These are phyloP conservation scores for Nicotiana rustica DNA, from an alignment of 305 asterid genomes.

Conservation along the genomic window DNA sequence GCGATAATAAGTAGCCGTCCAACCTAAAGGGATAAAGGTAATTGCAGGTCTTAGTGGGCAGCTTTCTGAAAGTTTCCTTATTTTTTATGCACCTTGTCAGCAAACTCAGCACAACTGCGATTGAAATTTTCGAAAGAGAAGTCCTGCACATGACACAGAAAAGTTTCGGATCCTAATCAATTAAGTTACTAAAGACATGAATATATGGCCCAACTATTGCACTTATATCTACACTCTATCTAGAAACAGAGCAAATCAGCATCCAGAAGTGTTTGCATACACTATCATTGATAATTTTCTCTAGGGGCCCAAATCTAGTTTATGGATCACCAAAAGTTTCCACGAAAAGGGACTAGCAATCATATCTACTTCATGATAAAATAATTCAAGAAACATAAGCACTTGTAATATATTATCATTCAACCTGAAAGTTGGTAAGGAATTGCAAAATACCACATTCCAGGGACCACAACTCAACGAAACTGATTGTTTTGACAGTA, in stretches of 20 bases:
- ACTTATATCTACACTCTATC: not conserved
- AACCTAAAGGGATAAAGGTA: conserved; percentile 53
- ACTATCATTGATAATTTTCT: not conserved
- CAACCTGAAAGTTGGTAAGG: not conserved
- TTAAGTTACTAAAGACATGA: conserved; percentile 35
- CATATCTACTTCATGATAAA: not conserved
- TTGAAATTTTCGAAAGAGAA: conserved; percentile 77
- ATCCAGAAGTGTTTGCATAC: conserved; percentile 3
- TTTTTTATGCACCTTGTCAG: conserved; percentile 53
- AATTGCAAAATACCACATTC: not conserved
- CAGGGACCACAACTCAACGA: not conserved
- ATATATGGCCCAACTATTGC: conserved; percentile 6
- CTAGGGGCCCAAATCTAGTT: not conserved
- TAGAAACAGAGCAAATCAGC: not conserved
- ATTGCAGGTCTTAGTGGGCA: conserved; percentile 41
- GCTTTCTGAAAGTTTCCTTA: conserved; percentile 54
- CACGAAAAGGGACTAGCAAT: not conserved
- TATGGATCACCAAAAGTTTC: conserved; percentile 7
- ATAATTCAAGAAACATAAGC: conserved; percentile 3
- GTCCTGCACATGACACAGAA: conserved; percentile 69
- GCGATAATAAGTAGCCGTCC: conserved; percentile 40
- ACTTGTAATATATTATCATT: not conserved
- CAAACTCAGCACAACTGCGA: conserved; percentile 66
- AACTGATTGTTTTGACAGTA: conserved; percentile 19
- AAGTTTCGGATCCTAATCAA: conserved; percentile 43